Base-by-base conservation (phyloP, 306 rosid species). In the Rosa lucieae region DNA sequence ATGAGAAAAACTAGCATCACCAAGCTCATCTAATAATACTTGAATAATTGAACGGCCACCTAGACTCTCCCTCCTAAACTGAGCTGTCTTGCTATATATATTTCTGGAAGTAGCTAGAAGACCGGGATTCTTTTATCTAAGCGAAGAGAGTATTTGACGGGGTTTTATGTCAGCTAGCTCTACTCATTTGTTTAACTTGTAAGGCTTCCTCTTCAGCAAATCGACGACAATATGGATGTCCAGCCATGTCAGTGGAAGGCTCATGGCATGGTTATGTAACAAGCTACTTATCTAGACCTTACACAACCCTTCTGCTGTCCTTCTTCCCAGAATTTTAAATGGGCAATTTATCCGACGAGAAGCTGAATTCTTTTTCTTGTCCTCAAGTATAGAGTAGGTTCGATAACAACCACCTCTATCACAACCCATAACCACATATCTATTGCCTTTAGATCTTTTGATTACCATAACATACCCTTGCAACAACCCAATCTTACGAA, bases 161-260 rank as follows among this genome's bases (percentile, higher is more conserved):
- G 71, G 79, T 48, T 56, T 47, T 61, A 59, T 75, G n/a, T n/a
- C n/a, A n/a, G 46, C 79, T 47, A 44, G 61, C 79, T 1, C 7
- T 1, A 13, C 56, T 75, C 71, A 75, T 42, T 75, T 75, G 59
- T 66, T 65, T 46, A 39, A 75, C 46, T 6, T n/a, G 5, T 17
- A 23, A 2, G 6, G 47, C 43, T 48, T 75, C 79, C 5, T 62
- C 71, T 62, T 75, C 17, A 9, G 51, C 23, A 61, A 75, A 75
- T 3, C 26, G 78, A 39, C 71, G 79, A 62, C 71, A 75, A 15
- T 61, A 52, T 32, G 65, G 77, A 44, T 73, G 77, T 11, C 35
- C 65, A 2, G 47, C 35, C 20, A 52, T 51, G 17, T 72, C 44
- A 5, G 5, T 26, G 3, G 76, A 73, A 73, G 65, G 29, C 17